Evolutionary conservation across 2,329 filamentous ascomycete genomes (phyloP), one percentile per base, ranked within the genome.

Genomic region (Albifimbria verrucaria): DNA sequence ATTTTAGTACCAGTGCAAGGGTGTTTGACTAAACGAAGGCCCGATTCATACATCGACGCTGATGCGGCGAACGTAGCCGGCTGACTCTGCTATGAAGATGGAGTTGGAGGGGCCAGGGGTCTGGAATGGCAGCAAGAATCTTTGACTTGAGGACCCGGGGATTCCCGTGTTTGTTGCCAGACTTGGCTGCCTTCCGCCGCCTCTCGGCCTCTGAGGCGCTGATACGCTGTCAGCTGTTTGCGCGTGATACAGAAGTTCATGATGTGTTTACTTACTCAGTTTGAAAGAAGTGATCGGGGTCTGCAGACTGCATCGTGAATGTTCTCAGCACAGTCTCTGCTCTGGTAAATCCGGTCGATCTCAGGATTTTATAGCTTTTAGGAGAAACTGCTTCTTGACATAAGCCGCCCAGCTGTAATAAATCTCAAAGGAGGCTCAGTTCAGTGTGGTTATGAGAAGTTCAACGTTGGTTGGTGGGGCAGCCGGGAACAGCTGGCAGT

Each of bases 281-380:
- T 72, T 97, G 90, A 67, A 97, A 97, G 77, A 95, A 97, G 66
- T 94, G 85, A 25, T 88, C 86, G 49, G 86, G 81, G 65, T 96
- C 83, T 49, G 82, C 80, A 24, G 89, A 88, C 57, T 84, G 81
- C 69, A 89, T 88, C 77, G 83, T 87, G 57, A 54, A 23, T 12
- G n/a, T n/a, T n/a, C 28, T 22, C n/a, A 32, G 44, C 12, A 17
- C 21, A 15, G 24, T 48, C 10, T 23, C 22, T 45, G 42, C 23
- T 20, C 18, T 45, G 20, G n/a, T n/a, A n/a, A n/a, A n/a, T n/a
- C n/a, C n/a, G n/a, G n/a, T n/a, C n/a, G n/a, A n/a, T n/a, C n/a
- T n/a, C n/a, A n/a, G n/a, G n/a, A n/a, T n/a, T n/a, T n/a, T n/a
- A n/a, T n/a, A n/a, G n/a, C n/a, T n/a, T n/a, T n/a, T n/a, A n/a